Evolutionary conservation across 2,329 filamentous ascomycete genomes (phyloP).

Genomic region (Sporothrix pseudoabietina): DNA sequence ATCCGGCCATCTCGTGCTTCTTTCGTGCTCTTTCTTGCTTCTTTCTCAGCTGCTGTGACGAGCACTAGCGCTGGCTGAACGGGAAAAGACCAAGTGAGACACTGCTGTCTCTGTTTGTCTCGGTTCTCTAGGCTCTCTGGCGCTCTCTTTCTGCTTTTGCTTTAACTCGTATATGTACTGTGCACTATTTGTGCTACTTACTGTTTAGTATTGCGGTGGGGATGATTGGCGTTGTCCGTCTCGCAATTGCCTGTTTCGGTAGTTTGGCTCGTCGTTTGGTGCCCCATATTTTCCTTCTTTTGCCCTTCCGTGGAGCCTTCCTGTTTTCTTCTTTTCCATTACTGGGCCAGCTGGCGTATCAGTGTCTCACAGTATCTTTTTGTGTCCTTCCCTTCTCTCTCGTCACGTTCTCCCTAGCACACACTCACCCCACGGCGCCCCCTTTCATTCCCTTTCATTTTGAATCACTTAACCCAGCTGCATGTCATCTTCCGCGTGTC

Average conservation of each 20-base stretch:
- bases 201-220: not conserved
- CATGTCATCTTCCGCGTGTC: constrained; percentile 14
- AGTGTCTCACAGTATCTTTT: not conserved
- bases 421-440: not conserved
- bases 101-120: constrained; percentile 19
- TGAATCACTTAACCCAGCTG: not conserved
- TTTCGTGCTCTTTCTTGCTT: not conserved
- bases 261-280: constrained; percentile 11
- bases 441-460: not conserved
- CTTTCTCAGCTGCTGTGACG: not conserved
- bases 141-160: too few relatives aligned
- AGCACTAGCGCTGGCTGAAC: not conserved
- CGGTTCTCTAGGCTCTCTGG: not conserved
- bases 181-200: too few relatives aligned
- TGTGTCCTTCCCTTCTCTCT: not conserved
- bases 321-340: constrained; percentile 15
- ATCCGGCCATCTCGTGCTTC: not conserved
- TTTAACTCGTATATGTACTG: too few relatives aligned
- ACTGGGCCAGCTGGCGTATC: too few relatives aligned
- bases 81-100: not conserved
- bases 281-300: constrained; percentile 14
- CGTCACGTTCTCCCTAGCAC: constrained; percentile 19
- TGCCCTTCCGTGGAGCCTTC: not conserved
- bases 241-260: constrained; percentile 15
- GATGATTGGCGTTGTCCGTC: not conserved